Evolutionary conservation across 768 basidiomycete genomes (phyloP), one percentile per base, ranked within the genome.

Genomic region (Roridomyces roridus): DNA sequence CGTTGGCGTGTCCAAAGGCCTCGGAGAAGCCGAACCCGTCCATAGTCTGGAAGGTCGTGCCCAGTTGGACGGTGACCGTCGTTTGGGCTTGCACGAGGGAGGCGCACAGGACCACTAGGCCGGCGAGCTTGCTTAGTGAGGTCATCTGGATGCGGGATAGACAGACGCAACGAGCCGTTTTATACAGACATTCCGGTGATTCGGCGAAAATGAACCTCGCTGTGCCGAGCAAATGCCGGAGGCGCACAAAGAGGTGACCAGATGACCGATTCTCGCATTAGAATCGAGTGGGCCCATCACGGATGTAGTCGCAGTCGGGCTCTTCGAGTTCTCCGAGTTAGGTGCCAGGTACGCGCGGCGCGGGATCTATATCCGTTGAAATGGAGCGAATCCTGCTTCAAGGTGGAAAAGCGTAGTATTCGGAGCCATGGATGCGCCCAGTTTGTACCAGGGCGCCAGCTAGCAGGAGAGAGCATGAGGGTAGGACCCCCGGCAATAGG

Each of bases 21-120:
- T 60, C 47, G 0, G 58, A 47, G 29, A 60, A 54, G 4, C 52
- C 52, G 37, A 60, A 60, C 10, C 58, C 52, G 52, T 60, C 58
- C 52, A 60, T 60, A 5, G 58, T 54, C 26, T 54, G 52, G 36
- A 54, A 60, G 6, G 58, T 59, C 20, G 46, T 49, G 5, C 26
- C 52, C 11, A 17, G 26, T 40, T 54, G 34, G 18, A 59, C 58
- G 7, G 49, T 51, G 12, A 49, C 48, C 12, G 49, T 51, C 15
- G 39, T 40, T 24, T 51, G 49, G 12, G 36, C 49, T 4, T 41
- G 49, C 18, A 51, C 37, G 20, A 40, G 20, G 7, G 20, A 21
- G 17, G 6, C 6, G 7, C 39, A 40, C n/a, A 40, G 17, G 7
- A n/a, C 20, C 17, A 40, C 15, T 6, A 40, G 39, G 7, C 9